These are phyloP conservation scores for Stephania japonica DNA, from an alignment of 164 flowering plant genomes.

Conservation along the genomic window DNA sequence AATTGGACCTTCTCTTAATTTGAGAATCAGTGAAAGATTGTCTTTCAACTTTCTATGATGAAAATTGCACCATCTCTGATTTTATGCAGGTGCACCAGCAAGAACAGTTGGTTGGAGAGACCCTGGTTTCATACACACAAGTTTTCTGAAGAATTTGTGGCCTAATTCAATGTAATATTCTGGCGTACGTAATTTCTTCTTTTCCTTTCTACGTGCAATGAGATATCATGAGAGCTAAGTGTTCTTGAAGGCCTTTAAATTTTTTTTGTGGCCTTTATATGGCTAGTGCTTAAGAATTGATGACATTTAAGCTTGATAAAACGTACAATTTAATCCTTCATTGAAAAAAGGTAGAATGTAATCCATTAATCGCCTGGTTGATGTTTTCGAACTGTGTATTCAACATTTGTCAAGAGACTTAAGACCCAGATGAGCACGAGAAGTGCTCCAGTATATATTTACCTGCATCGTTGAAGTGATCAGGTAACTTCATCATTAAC, in stretches of 20 bases:
- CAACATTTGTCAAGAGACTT: not conserved
- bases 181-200: not conserved
- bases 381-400: not conserved
- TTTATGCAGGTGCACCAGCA: slow-evolving; percentile 77
- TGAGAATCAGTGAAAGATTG: not conserved
- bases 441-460: not conserved
- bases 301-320: not conserved
- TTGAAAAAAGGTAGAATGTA: too few relatives aligned
- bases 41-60: not conserved
- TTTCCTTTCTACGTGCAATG: not conserved
- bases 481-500: not conserved
- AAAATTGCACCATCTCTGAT: not conserved
- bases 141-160: slow-evolving; percentile 80
- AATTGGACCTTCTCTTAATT: not conserved
- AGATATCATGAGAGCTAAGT: not conserved
- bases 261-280: too few relatives aligned
- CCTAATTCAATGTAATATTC: slow-evolving; percentile 49
- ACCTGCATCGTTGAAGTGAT: not conserved
- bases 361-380: not conserved
- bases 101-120: slow-evolving; percentile 97
- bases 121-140: slow-evolving; percentile 88
- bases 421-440: not conserved
- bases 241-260: too few relatives aligned
- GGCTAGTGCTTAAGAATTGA: not conserved
- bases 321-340: too few relatives aligned